These are phyloP conservation scores for Candida awuae DNA, from an alignment of 805 yeast genomes.

Conservation along the genomic window DNA sequence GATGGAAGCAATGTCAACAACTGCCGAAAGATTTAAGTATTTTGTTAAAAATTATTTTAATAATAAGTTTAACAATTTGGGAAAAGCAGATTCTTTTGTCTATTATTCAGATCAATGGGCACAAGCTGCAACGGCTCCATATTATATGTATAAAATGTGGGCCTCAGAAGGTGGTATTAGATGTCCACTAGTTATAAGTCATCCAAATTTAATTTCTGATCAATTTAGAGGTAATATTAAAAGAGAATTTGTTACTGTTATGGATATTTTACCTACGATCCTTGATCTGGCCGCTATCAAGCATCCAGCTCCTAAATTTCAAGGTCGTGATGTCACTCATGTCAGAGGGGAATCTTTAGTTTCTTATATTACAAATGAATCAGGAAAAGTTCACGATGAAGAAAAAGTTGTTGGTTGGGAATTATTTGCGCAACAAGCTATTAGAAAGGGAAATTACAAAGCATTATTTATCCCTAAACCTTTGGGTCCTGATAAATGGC, in stretches of 20 bases:
- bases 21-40: conserved; percentile 22
- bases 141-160: conserved; percentile 48
- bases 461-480: conserved; percentile 44
- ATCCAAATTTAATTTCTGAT: conserved; percentile 29
- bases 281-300: conserved; percentile 40
- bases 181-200: conserved; percentile 44
- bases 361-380: conserved; percentile 27
- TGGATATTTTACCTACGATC: conserved; percentile 53
- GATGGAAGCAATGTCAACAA: conserved; percentile 46
- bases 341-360: conserved; percentile 43
- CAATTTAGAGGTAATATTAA: conserved; percentile 25
- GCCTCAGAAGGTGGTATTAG: conserved; percentile 55
- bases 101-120: conserved; percentile 55
- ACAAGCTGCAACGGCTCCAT: conserved; percentile 54
- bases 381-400: conserved; percentile 31
- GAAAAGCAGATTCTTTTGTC: conserved; percentile 39
- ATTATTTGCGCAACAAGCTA: conserved; percentile 48
- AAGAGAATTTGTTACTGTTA: conserved; percentile 44
- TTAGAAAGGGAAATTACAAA: conserved; percentile 42
- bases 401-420: conserved; percentile 50
- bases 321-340: conserved; percentile 36
- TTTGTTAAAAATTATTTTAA: conserved; percentile 31
- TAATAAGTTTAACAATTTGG: conserved; percentile 40
- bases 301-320: conserved; percentile 35
- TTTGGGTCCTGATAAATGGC: conserved; percentile 42